phyloP scores from a whole-genome alignment of 768 basidiomycete species.

The Lactarius evosmus region DNA sequence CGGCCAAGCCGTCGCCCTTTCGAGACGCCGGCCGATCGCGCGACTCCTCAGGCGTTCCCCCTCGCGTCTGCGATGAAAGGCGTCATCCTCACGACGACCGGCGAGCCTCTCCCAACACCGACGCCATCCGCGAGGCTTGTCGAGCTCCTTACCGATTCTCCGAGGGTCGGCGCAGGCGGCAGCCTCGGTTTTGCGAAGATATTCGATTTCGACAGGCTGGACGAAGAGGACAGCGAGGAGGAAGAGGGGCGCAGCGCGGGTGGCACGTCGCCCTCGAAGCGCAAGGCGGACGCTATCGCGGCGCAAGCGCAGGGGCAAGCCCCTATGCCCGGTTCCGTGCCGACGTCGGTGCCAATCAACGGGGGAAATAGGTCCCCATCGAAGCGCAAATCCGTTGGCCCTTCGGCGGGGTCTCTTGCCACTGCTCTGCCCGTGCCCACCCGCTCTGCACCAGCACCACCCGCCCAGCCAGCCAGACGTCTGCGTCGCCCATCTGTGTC shows the following conservation, averaged over 20 bases:
- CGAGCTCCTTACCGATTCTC: conserved; percentile 64
- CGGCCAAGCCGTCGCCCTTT: conserved; percentile 34
- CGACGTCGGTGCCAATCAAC: neutral
- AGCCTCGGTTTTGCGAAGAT: conserved; percentile 70
- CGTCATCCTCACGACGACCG: conserved; percentile 75
- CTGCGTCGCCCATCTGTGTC: conserved; percentile 33
- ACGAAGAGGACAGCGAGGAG: conserved; percentile 33
- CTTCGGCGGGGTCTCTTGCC: conserved; percentile 19
- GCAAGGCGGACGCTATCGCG: neutral
- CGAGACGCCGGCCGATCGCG: conserved; percentile 53
- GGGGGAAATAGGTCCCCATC: conserved; percentile 44
- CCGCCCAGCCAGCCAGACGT: conserved; percentile 26
- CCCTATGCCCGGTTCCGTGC: neutral
- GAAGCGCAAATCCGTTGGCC: conserved; percentile 37
- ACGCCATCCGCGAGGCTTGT: conserved; percentile 56
- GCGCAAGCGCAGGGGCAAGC: neutral
- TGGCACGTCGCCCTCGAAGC: conserved; percentile 39
- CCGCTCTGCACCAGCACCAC: conserved; percentile 20
- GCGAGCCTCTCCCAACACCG: conserved; percentile 70
- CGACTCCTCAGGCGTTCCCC: conserved; percentile 30
- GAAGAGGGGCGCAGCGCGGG: conserved; percentile 32
- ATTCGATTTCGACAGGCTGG: conserved; percentile 55
- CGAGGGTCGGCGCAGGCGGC: conserved; percentile 47
- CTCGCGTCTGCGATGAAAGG: conserved; percentile 48
- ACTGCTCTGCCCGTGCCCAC: conserved; percentile 28